phyloP scores from a whole-genome alignment of 108 stramenopile genomes.

The Fragilaria crotonensis region DNA sequence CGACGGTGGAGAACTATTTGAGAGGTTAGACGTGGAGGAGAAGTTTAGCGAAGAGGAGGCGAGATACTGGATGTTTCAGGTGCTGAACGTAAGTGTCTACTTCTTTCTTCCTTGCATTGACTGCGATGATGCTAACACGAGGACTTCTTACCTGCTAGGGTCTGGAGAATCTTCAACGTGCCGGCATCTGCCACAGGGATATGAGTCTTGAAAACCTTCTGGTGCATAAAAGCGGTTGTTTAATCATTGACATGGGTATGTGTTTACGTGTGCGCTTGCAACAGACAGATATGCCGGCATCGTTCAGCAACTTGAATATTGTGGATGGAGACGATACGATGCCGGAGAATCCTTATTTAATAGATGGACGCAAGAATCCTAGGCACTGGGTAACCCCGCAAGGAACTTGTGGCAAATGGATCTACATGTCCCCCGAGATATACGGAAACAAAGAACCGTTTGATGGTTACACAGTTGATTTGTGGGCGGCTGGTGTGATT shows the following conservation, averaged over 20 bases:
- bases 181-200: constrained; percentile 84
- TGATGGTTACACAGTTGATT: constrained; percentile 86
- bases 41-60: constrained; percentile 72
- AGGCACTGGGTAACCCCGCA: constrained; percentile 60
- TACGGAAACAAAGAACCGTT: constrained; percentile 64
- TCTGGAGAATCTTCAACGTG: constrained; percentile 66
- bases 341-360: not conserved
- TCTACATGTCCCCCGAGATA: constrained; percentile 91
- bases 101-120: not conserved
- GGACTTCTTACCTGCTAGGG: constrained; percentile 33
- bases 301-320: constrained; percentile 28
- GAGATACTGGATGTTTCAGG: constrained; percentile 79
- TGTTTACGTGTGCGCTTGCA: constrained; percentile 58
- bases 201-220: constrained; percentile 86
- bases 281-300: not conserved
- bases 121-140: not conserved
- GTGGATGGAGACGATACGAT: not conserved
- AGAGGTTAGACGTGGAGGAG: constrained; percentile 61
- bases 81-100: constrained; percentile 54
- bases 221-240: constrained; percentile 45
- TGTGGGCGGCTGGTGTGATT: constrained; percentile 93
- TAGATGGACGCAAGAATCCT: constrained; percentile 21
- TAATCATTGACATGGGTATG: constrained; percentile 95
- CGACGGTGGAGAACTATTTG: constrained; percentile 84
- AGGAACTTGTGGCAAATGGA: constrained; percentile 86